Base-by-base conservation (phyloP, 2,329 filamentous ascomycete genomes). In the Podosphaera leucotricha region DNA sequence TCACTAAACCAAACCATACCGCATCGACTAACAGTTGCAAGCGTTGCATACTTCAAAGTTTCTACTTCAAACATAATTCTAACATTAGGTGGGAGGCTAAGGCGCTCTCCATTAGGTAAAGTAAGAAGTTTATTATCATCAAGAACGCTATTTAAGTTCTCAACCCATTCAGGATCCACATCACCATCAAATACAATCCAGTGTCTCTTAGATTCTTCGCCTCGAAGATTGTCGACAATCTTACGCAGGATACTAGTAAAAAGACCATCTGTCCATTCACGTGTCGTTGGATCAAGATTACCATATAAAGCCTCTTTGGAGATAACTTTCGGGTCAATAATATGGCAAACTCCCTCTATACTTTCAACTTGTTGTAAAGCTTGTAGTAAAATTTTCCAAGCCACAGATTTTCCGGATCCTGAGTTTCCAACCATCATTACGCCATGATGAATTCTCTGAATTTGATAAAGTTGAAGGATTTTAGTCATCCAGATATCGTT, bases 1-100 rank as follows among this genome's bases (percentile, higher is more conserved):
- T 94, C 87, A 58, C 85, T 98, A 64, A 95, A 98, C 90, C 90
- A 99, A 13, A 99, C 92, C 90, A 99, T 99, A 70, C 90, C 90
- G 60, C 90, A 99, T 64, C 90, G 85, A 76, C 82, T 92, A 57
- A 99, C 90, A n/a, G 90, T 99, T 45, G 90, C 90, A 38, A 98
- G 72, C 0, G 90, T 99, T 33, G 90, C 90, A 59, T 98, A 98
- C 59, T 92, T 93, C 47, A 99, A 68, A 2, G 79, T 95, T 64
- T 98, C 92, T 30, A 99, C 90, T 65, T 99, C 90, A 56, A 99
- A 99, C 86, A 99, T 94, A 62, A 99, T 92, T 52, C 92, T 83
- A 21, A 99, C 90, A 56, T 99, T 98, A 2, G 80, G 57, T 3
- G 90, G 92, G 38, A 99, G 64, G 58, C 90, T 94, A 45, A 99